Evolutionary conservation across 1,284 basidiomycete genomes (phyloP), one percentile per base, ranked within the genome.

Genomic region (Phaffia rhodozyma): DNA sequence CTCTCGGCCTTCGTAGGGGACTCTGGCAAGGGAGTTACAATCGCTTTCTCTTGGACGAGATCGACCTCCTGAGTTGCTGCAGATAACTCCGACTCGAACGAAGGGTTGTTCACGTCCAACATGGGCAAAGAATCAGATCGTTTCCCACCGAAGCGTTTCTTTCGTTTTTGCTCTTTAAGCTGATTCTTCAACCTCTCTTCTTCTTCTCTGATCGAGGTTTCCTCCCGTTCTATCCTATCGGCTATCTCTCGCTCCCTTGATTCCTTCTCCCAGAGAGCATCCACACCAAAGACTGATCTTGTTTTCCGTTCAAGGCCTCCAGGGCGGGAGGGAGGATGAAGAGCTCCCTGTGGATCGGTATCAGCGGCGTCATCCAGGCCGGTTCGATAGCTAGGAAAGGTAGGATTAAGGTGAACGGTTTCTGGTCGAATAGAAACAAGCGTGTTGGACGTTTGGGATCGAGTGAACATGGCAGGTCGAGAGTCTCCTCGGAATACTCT

Each of bases 401-500:
- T 61, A 18, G 60, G 56, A 48, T 66, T 61, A 29, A 58, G 55
- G 38, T 58, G 60, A 23, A 58, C 30, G 55, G 38, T 16, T 23
- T 58, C 38, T 18, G 60, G 59, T n/a, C 60, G 64, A 21, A 30
- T 53, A 47, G 5, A 16, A 20, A 25, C n/a, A 43, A 65, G 53
- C 3, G 58, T 56, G 23, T 4, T 32, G n/a, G 54, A 25, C 18
- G 63, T 56, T 25, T 34, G 43, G 5, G 63, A 51, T 21, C 63
- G 58, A 20, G 63, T 65, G 54, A 61, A 65, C 64, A 66, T 66
- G 50, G 64, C 49, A 7, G 64, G 64, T 27, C 64, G 60, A n/a
- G 29, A 25, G 27, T 66, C 64, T 29, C 64, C 64, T 16, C 32
- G 27, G 60, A 66, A 66, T 16, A 43, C 50, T 50, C 64, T 66